phyloP scores from a whole-genome alignment of 2,329 filamentous ascomycete genomes.

The Xylariales sp. region DNA sequence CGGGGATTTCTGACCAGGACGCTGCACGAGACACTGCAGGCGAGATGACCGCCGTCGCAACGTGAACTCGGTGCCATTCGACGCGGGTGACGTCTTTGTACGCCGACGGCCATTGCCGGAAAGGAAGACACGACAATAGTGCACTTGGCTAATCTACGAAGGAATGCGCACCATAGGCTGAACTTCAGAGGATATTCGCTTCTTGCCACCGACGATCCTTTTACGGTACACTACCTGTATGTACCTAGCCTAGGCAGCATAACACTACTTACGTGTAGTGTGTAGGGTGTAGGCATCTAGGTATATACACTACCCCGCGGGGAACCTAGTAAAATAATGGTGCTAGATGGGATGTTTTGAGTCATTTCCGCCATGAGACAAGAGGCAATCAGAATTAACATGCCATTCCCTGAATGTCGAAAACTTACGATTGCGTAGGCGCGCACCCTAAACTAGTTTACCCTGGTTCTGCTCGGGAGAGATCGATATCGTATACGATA shows the following conservation, averaged over 20 bases:
- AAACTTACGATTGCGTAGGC: no score
- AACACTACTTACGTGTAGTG: no score
- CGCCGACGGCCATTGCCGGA: neutral
- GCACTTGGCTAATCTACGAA: neutral
- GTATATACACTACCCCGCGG: slow-evolving; percentile 8
- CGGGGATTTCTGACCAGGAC: neutral
- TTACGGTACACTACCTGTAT: neutral
- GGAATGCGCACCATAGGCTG: neutral
- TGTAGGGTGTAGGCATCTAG: no score
- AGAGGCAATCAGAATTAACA: neutral
- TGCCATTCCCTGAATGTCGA: no score
- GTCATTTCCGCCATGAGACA: slow-evolving; percentile 5
- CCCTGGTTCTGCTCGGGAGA: no score
- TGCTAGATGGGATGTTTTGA: neutral
- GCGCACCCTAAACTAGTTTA: no score
- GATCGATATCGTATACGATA: no score
- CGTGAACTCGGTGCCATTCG: neutral
- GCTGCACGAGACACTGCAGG: neutral
- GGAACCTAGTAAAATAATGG: neutral
- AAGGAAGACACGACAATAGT: neutral
- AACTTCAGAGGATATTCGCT: neutral
- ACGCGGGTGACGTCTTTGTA: slow-evolving; percentile 12
- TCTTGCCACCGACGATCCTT: slow-evolving; percentile 12
- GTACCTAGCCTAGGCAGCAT: neutral
- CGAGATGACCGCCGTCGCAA: neutral